Evolutionary conservation across 495 filamentous ascomycete species (phyloP), one percentile per base, ranked within the genome.

Genomic region (Aspergillus incahuasiensis): DNA sequence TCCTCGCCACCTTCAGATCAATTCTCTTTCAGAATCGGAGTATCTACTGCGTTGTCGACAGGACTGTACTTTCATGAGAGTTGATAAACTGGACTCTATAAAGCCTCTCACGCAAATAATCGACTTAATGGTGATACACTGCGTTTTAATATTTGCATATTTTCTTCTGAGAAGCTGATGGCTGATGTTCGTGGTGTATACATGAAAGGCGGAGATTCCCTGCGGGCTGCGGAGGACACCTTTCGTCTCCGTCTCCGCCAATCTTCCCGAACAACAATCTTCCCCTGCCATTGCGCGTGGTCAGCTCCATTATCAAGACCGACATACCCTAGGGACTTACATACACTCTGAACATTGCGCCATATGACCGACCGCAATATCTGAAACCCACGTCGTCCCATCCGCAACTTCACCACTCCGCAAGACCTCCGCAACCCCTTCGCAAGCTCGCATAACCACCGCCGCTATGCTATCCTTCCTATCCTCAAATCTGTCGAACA

Each of bases 391-490:
- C 16, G 16, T 24, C 12, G n/a, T 18, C 13, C 30, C 30, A 43
- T 32, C 24, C 21, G 21, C 25, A 30, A 22, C 22, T 12, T 32
- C 28, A 57, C 61, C 58, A 66, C 52, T 63, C 62, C 59, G 56
- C 55, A 57, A 59, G 59, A 44, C 49, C 63, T 50, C 67, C 63
- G 58, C 67, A 58, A 45, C 9, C 6, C 32, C 32, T 35, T 35
- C 13, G 32, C 32, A 15, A n/a, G 2, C 32, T 35, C 32, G 18
- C n/a, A 16, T 41, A 38, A 28, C 25, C 52, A 45, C 25, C 21
- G 16, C 34, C 43, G n/a, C 62, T 48, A 96, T 96, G 91, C 67
- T 95, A 54, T 90, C 87, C 50, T 73, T 79, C 32, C 76, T 96
- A 32, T 71, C 74, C 56, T 68, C 68, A 34, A 74, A 64, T 47